Base-by-base conservation (phyloP, 2,329 filamentous ascomycete genomes). In the Exophiala alcalophila region DNA sequence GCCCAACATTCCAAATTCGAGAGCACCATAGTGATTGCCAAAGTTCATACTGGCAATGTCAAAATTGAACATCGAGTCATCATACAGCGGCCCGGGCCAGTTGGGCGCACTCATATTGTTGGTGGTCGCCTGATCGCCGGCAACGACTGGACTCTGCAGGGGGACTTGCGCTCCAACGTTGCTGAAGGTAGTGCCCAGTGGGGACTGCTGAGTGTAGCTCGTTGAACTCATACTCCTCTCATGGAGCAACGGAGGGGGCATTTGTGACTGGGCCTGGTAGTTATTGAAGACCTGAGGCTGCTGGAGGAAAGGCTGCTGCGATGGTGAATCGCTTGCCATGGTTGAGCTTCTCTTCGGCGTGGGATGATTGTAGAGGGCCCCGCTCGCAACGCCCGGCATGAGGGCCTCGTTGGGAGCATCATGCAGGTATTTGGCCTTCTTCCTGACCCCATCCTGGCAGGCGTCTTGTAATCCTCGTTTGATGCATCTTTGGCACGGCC, bases 371-470 rank as follows among this genome's bases (percentile, higher is more conserved):
- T 67, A 67, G 49, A 60, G 77, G 59, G 84, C 86, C 20, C 82
- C 80, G n/a, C n/a, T n/a, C 4, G 83, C 82, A 33, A 92, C 76
- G 28, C 92, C 88, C n/a, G 90, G 87, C 61, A 91, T 78, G 50
- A 96, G 73, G 31, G 89, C 89, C 63, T 94, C 89, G 38, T 88
- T 81, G 24, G 91, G 90, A 18, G 91, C 89, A 74, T 97, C 92
- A 61, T 97, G 90, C 43, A 98, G 84, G 65, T 98, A 98, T 66
- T 98, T 98, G 38, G 92, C 92, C 75, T 97, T 98, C 68, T 98
- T 98, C 52, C 92, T 84, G 37, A 97, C 89, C 40, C 92, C 92
- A 62, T 98, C 92, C 65, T 95, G 89, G 61, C 92, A 98, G 49
- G 81, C 81, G 63, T 95, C 89, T 59, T 89, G 86, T 15, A 97